Evolutionary conservation across 2,329 filamentous ascomycete genomes (phyloP).

Genomic region (Chrysoporthe austroafricana): DNA sequence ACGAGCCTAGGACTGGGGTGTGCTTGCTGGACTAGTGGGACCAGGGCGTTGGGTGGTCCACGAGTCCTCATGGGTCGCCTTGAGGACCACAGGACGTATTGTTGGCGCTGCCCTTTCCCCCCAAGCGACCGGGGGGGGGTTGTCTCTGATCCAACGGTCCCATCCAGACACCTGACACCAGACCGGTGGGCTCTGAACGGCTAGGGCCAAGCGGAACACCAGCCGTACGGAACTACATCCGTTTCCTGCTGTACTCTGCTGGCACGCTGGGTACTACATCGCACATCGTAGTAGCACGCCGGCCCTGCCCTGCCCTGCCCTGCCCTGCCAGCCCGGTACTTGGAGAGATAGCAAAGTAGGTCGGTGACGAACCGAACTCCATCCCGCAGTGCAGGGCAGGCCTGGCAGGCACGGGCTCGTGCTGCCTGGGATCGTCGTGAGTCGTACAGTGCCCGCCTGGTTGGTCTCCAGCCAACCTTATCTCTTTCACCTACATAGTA

Average conservation of each 20-base stretch:
- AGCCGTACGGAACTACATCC: slow-evolving; percentile 6
- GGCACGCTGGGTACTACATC: not conserved
- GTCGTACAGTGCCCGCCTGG: slow-evolving; percentile 3
- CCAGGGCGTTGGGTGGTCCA: slow-evolving; percentile 10
- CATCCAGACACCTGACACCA: not conserved
- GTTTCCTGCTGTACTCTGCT: not conserved
- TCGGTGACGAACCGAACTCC: no score
- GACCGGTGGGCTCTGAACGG: slow-evolving; percentile 3
- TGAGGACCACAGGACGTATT: not conserved
- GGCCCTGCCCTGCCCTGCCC: no score
- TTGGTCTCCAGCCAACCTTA: slow-evolving; percentile 4
- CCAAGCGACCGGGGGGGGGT: not conserved
- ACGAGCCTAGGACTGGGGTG: slow-evolving; percentile 3
- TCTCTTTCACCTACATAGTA: not conserved
- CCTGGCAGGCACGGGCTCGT: not conserved
- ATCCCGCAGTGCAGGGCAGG: not conserved
- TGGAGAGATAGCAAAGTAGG: no score
- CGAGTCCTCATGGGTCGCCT: slow-evolving; percentile 6
- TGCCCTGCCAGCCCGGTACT: no score
- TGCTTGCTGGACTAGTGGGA: slow-evolving; percentile 10
- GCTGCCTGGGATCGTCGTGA: not conserved
- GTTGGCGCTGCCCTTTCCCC: not conserved
- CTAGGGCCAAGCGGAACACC: not conserved
- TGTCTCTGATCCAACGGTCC: slow-evolving; percentile 1
- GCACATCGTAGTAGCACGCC: not conserved